phyloP scores from a whole-genome alignment of 148 eudicot species.

The Vaccinium corymbosum region DNA sequence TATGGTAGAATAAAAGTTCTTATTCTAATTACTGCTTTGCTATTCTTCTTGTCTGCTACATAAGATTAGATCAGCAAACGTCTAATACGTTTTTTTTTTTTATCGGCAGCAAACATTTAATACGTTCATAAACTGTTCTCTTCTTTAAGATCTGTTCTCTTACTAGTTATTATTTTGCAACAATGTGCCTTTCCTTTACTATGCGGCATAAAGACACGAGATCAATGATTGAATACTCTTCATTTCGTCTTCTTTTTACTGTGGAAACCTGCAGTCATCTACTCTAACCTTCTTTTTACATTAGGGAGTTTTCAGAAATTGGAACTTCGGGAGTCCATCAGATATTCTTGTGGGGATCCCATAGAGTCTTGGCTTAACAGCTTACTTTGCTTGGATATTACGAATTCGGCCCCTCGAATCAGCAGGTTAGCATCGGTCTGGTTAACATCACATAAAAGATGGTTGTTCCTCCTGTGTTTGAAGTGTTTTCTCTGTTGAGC shows the following conservation, averaged over 20 bases:
- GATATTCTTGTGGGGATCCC: constrained; percentile 86
- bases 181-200: neutral
- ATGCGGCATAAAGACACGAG: neutral
- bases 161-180: neutral
- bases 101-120: too few species aligned
- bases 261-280: constrained; percentile 8
- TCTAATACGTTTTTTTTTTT: neutral
- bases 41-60: neutral
- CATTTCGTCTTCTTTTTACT: constrained; percentile 3
- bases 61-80: neutral
- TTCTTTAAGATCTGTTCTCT: too few species aligned
- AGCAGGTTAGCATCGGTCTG: constrained; percentile 46
- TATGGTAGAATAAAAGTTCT: neutral
- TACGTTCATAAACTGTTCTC: neutral
- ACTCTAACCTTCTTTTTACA: constrained; percentile 4
- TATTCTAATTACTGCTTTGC: neutral
- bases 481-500: constrained; percentile 12
- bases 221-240: neutral
- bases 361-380: constrained; percentile 81
- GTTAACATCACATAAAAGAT: neutral
- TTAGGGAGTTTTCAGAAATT: constrained; percentile 69
- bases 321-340: constrained; percentile 75
- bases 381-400: constrained; percentile 79
- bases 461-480: neutral
- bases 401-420: constrained; percentile 59